Conservation (phyloP, 2,329 filamentous ascomycete species). For the Ophiocordyceps camponoti-rufipedis region DNA sequence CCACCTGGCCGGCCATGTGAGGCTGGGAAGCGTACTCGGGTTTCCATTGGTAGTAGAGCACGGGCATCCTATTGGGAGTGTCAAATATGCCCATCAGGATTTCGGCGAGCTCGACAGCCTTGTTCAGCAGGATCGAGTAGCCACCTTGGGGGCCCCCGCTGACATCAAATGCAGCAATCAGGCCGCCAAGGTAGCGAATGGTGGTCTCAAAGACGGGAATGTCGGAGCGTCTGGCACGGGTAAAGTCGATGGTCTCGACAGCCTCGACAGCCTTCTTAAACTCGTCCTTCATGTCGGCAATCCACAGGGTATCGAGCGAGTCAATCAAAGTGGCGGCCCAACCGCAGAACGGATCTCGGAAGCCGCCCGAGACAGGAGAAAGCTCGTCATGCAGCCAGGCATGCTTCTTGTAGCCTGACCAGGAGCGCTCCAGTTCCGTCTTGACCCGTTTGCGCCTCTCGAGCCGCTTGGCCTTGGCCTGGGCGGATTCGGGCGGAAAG, state of each 20-base stretch:
- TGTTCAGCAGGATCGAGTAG: conserved; percentile 53
- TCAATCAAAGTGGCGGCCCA: conserved; percentile 85
- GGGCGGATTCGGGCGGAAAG: conserved; percentile 48
- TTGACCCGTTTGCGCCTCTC: conserved; percentile 50
- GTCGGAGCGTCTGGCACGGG: conserved; percentile 41
- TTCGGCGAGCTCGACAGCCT: conserved; percentile 64
- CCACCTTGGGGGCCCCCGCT: conserved; percentile 38
- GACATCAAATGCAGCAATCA: conserved; percentile 75
- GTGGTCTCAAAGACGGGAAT: conserved; percentile 90
- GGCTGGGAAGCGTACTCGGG: conserved; percentile 44
- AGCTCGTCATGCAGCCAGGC: conserved; percentile 85
- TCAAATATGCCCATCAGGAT: conserved; percentile 72
- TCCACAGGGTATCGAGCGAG: conserved; percentile 68
- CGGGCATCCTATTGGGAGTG: conserved; percentile 85
- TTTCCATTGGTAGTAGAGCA: conserved; percentile 64
- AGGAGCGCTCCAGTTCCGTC: conserved; percentile 57
- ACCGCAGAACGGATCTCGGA: conserved; percentile 69
- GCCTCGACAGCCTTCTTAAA: conserved; percentile 61
- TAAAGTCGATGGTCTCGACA: conserved; percentile 67
- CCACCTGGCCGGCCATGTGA: conserved; percentile 40
- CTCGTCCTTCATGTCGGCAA: conserved; percentile 62
- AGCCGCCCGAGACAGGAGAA: conserved; percentile 47
- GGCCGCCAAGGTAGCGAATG: conserved; percentile 77
- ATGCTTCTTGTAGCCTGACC: conserved; percentile 61
- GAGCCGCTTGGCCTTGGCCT: conserved; percentile 41